Percentiles rank a stretch among this genome's conserved stretches.
Evolutionary conservation across 73 alveolate genomes (phyloP).

Genomic region (Symbiodinium pilosum): DNA sequence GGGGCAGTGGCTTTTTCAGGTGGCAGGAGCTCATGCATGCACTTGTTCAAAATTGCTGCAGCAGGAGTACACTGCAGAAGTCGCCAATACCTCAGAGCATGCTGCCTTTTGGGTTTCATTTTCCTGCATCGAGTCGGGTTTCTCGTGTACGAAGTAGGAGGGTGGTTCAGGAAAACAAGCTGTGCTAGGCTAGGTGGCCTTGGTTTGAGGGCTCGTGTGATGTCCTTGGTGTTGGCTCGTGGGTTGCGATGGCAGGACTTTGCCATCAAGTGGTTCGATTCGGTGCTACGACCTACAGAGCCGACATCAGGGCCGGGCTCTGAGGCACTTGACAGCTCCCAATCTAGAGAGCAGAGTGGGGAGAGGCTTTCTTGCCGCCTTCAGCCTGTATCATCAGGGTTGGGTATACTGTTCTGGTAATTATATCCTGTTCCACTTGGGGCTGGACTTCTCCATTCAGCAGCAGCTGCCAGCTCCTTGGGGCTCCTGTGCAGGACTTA

Average conservation of each 20-base stretch:
- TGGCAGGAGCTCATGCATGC: not conserved
- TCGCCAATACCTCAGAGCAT: not conserved
- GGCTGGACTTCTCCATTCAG: no score
- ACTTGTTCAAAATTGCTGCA: not conserved
- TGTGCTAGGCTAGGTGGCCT: not conserved
- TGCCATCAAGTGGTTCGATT: constrained; percentile 88
- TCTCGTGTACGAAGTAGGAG: not conserved
- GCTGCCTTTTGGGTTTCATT: no score
- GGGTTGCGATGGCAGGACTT: no score
- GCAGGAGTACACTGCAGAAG: constrained; percentile 82
- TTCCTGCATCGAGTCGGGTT: not conserved
- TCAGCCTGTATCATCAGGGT: no score
- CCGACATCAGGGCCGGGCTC: constrained; percentile 58
- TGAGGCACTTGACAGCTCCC: not conserved
- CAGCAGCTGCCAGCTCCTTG: no score
- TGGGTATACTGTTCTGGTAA: no score
- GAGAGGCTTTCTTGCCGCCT: no score
- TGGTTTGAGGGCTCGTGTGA: not conserved
- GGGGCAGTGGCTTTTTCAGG: no score
- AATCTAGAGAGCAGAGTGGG: no score
- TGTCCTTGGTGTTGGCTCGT: not conserved
- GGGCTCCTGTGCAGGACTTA: no score
- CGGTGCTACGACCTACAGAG: constrained; percentile 74
- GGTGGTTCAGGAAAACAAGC: not conserved
- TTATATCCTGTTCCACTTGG: no score